Conservation (phyloP, 495 filamentous ascomycete genomes). For the Hypoxylon cercidicola region DNA sequence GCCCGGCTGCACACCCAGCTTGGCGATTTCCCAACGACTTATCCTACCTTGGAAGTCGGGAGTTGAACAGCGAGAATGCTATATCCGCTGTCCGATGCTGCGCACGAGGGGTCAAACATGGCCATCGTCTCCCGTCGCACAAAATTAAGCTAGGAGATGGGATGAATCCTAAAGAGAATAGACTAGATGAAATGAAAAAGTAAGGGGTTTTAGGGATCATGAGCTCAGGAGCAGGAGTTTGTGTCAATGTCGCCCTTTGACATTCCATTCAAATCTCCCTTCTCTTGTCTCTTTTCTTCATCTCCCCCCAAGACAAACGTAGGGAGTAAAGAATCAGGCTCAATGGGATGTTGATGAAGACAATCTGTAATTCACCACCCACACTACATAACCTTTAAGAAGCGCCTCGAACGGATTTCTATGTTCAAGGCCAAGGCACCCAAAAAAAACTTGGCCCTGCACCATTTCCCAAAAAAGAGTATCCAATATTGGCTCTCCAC, state of each 20-base stretch:
- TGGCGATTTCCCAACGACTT: slow-evolving; percentile 11
- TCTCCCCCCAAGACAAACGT: slow-evolving; percentile 6
- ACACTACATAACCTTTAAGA: neutral
- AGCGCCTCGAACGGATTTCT: slow-evolving; percentile 12
- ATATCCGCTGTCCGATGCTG: slow-evolving; percentile 8
- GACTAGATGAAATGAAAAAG: slow-evolving; percentile 3
- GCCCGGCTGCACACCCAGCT: slow-evolving; percentile 1
- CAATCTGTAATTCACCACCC: too few species aligned
- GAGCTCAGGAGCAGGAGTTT: slow-evolving; percentile 15
- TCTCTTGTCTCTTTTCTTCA: slow-evolving; percentile 10
- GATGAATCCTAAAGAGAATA: slow-evolving; percentile 23
- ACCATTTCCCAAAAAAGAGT: slow-evolving; percentile 38
- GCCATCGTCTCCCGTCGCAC: slow-evolving; percentile 35
- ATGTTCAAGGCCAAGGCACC: too few species aligned
- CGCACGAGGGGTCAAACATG: slow-evolving; percentile 19
- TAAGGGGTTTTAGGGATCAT: neutral
- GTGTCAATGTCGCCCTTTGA: slow-evolving; percentile 17
- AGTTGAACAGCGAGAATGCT: slow-evolving; percentile 32
- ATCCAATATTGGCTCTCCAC: slow-evolving; percentile 30
- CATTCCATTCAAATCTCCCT: slow-evolving; percentile 33
- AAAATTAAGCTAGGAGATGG: slow-evolving; percentile 25
- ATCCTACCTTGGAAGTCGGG: slow-evolving; percentile 38
- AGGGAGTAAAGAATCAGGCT: neutral
- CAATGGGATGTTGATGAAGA: slow-evolving; percentile 2
- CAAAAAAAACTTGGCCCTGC: slow-evolving; percentile 35